Evolutionary conservation across 83 land plant species (phyloP), one percentile per base, ranked within the genome.

Genomic region (Thuja plicata): DNA sequence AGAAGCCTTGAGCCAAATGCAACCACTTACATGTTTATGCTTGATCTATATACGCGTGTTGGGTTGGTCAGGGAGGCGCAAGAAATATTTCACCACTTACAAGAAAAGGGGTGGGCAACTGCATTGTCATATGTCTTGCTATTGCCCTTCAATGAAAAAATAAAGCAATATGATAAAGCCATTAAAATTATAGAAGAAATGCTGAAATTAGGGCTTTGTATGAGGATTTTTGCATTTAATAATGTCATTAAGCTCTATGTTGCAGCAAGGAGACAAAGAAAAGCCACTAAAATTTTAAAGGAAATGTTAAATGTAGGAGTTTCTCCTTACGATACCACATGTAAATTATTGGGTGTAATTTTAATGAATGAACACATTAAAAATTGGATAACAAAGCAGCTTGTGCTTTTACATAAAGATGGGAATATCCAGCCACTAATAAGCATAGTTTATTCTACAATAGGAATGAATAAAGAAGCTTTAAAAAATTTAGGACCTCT

Each of bases 61-160:
- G 89, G 89, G 2, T 91, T 94, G 96, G 88, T 94, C 34, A 88
- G 60, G 52, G 88, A 93, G 85, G 97, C 99, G 46, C 92, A 93
- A 81, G 91, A 91, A 24, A 41, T 92, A 34, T 96, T 95, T 71
- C 60, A 92, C 40, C 60, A 84, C 60, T 46, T 97, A 90, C 89
- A 89, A 86, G 43, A 35, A 62, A 92, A 76, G 37, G 92, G 92
- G 43, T 34, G 48, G 2, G 94, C 93, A 27, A 92, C 92, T 57
- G 94, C 94, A 80, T 91, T 96, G 74, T 92, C 98, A 5, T 97
- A 84, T 86, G 91, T 95, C n/a, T 95, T 94, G 91, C 95, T 97
- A 95, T 55, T 98, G 89, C 91, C 90, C 82, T 88, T 97, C 88
- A 95, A 95, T 90, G 95, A 92, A 87, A 91, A 89, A 84, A 78